Evolutionary conservation across 306 rosid genomes (phyloP).

Genomic region (Rosa multiflora): DNA sequence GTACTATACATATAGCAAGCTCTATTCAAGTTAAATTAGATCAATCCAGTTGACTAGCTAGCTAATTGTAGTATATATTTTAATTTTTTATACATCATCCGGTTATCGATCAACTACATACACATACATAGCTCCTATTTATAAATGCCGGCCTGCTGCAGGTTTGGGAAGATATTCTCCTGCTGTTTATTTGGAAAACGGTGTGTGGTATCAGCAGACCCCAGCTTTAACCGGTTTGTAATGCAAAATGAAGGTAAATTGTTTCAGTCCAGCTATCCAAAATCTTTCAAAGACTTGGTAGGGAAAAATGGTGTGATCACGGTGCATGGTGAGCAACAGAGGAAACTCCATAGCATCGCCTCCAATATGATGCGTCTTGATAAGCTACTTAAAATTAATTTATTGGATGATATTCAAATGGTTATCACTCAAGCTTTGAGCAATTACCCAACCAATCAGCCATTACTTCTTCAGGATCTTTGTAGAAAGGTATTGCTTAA

Average conservation of each 20-base stretch:
- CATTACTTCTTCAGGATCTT: constrained; percentile 71
- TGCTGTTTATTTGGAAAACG: constrained; percentile 81
- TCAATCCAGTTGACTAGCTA: background rate
- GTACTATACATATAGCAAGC: constrained; percentile 27
- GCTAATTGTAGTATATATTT: background rate
- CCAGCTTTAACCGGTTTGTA: constrained; percentile 71
- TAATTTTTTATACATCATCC: background rate
- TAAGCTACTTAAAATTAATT: constrained; percentile 56
- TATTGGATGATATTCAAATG: constrained; percentile 67
- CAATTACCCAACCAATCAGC: constrained; percentile 55
- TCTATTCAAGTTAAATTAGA: background rate
- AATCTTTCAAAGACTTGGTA: constrained; percentile 89
- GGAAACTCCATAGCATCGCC: constrained; percentile 83
- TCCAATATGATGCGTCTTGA: constrained; percentile 80
- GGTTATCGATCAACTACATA: background rate
- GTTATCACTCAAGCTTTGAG: constrained; percentile 65
- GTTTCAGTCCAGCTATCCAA: constrained; percentile 79
- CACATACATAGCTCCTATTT: background rate
- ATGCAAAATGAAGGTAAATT: constrained; percentile 90
- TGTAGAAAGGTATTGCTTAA: constrained; percentile 64
- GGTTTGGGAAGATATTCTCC: constrained; percentile 87
- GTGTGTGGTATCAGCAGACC: constrained; percentile 90
- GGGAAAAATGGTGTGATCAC: constrained; percentile 93
- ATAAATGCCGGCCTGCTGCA: constrained; percentile 15
- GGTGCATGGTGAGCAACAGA: constrained; percentile 87